Evolutionary conservation across 2,329 filamentous ascomycete genomes (phyloP), one percentile per base, ranked within the genome.

Genomic region (Plectosphaerella plurivora): DNA sequence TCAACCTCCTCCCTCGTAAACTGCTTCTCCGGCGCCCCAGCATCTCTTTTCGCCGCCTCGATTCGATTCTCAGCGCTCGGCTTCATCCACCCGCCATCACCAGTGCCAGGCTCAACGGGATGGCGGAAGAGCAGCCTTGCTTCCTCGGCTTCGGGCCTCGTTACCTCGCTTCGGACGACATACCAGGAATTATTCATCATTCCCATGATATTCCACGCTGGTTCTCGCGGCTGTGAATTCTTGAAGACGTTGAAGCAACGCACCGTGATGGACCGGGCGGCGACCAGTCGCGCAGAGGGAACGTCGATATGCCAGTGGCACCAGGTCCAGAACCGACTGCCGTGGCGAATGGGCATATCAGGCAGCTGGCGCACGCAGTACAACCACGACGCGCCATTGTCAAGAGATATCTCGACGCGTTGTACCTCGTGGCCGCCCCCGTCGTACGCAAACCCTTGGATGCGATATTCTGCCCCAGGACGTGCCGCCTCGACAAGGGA

Each of bases 121-220:
- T 79, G 77, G 12, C 66, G 66, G 58, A 78, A 79, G n/a, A 68
- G 51, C 4, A 77, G 65, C 11, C 46, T 44, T 18, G 50, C 20
- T 3, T 57, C 60, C 2, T 68, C 57, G 5, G 60, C 58, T 16
- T 18, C 41, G 41, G 16, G 6, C 8, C 41, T n/a, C 67, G 61
- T 51, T 4, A 73, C 68, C 36, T 73, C 68, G 0, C 70, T 61
- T 45, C 69, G 71, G 14, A 80, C 71, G 1, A 62, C 54, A 55
- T 79, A 79, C 28, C 72, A 76, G 54, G 71, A 72, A 45, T 79
- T 80, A 60, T 80, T 81, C 76, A 81, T 79, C 74, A 79, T 78
- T 8, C 64, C 76, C 71, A 75, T 69, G 1, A 75, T 65, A 53
- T 78, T 79, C 76, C 76, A 80, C 5, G 61, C 64, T 4, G 68